Percentiles rank a stretch among this genome's conserved stretches.
Conservation (phyloP, 1,284 basidiomycete species). For the Boletus holoroseus region DNA sequence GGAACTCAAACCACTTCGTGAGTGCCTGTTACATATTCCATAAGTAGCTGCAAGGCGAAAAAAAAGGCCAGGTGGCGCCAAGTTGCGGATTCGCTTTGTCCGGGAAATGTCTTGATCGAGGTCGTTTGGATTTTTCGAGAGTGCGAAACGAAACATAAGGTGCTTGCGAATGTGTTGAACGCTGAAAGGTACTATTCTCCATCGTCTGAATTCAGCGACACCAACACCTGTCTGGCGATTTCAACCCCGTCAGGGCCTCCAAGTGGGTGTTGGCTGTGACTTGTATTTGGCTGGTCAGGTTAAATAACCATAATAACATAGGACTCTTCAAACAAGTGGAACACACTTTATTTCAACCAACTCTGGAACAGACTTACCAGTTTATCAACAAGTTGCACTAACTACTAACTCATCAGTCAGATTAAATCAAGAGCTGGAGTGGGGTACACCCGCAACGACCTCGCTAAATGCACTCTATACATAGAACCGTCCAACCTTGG, state of each 20-base stretch:
- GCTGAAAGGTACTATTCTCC: slow-evolving; percentile 15
- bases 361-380: too few relatives aligned
- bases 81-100: slow-evolving; percentile 7
- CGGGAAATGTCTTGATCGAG: slow-evolving; percentile 20
- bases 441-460: too few relatives aligned
- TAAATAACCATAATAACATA: neutral
- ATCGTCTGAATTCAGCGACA: slow-evolving; percentile 10
- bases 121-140: slow-evolving; percentile 13
- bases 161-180: slow-evolving; percentile 10
- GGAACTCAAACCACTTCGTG: slow-evolving; percentile 20
- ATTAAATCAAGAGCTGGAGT: too few relatives aligned
- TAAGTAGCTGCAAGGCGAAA: slow-evolving; percentile 10
- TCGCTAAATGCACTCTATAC: too few relatives aligned
- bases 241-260: slow-evolving; percentile 15
- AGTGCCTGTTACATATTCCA: slow-evolving; percentile 14
- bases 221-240: slow-evolving; percentile 14
- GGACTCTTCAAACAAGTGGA: neutral
- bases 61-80: slow-evolving; percentile 7
- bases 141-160: slow-evolving; percentile 19
- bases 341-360: slow-evolving; percentile 12
- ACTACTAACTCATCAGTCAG: too few relatives aligned
- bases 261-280: neutral
- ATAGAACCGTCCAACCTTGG: too few relatives aligned
- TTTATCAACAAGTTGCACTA: too few relatives aligned
- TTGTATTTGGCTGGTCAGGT: slow-evolving; percentile 6